Base-by-base conservation (phyloP, 257 asterid genomes). In the Nicotiana otophora region DNA sequence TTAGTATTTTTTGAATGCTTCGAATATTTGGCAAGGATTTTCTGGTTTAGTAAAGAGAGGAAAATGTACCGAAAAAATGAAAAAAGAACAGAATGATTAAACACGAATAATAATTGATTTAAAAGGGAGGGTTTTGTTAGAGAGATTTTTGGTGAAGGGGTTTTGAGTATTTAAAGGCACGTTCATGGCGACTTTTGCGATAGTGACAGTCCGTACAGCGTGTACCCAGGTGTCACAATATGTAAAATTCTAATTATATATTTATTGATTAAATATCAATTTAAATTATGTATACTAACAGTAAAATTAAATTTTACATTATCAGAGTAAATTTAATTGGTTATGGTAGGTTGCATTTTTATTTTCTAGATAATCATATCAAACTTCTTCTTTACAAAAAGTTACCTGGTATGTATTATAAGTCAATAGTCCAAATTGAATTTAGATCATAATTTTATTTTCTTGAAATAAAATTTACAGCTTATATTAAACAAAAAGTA, bases 1-100 rank as follows among this genome's bases (percentile, higher is more conserved):
- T 42, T 8, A 8, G 64, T 54, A 42, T 30, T 51, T 30, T 33
- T 70, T 78, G 83, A 81, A 83, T 69, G 80, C 84, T 63, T 23
- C 5, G 81, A 82, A 62, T 42, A 39, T 76, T 57, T 74, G 82
- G 87, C 53, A 16, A 77, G 15, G 7, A 42, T 26, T 61, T 61
- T 57, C 79, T 23, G 83, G 23, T 20, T 72, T 12, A 72, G 31
- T n/a, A 61, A 83, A 58, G 86, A 57, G 77, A 31, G 8, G 10
- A 5, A 11, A 70, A 69, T 69, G 57, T 39, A 69, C 11, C 9
- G 12, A 68, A 64, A 23, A 7, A 42, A 9, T 9, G 12, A 9
- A 8, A 6, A 23, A 23, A 1, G 39, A 23, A 62, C 33, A 69
- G 57, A 69, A 69, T 69, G 57, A 69, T 39, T 42, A 42, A 42